Evolutionary conservation across 345 rosid genomes (phyloP).

Genomic region (Kernera saxatilis): DNA sequence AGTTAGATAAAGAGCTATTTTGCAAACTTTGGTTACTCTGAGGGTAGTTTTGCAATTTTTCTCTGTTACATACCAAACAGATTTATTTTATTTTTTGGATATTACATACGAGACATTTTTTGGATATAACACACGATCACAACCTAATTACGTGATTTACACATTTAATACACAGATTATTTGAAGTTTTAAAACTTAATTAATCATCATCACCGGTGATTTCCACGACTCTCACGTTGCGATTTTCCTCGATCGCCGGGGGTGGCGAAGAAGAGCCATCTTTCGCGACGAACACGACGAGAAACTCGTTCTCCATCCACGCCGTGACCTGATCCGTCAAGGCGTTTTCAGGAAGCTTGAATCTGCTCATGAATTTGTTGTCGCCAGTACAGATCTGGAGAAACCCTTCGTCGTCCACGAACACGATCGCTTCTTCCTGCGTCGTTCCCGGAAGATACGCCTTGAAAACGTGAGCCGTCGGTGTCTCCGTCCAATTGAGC

Average conservation of each 20-base stretch:
- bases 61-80: not conserved
- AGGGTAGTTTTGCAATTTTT: not conserved
- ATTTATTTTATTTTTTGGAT: not conserved
- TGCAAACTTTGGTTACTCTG: not conserved
- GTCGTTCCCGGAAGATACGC: constrained; percentile 28
- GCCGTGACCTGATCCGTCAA: constrained; percentile 29
- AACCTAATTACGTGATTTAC: not conserved
- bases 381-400: constrained; percentile 31
- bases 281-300: constrained; percentile 27
- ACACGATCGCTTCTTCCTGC: constrained; percentile 28
- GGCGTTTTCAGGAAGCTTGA: constrained; percentile 26
- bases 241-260: constrained; percentile 13
- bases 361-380: constrained; percentile 35
- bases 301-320: constrained; percentile 30
- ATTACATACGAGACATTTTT: too few relatives aligned
- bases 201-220: constrained; percentile 26
- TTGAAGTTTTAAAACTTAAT: not conserved
- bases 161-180: not conserved
- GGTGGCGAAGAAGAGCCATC: constrained; percentile 4
- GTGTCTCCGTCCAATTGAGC: constrained; percentile 29
- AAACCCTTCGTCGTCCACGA: constrained; percentile 26
- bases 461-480: constrained; percentile 30
- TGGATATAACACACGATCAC: not conserved
- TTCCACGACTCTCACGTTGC: constrained; percentile 31
- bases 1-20: too few relatives aligned